Evolutionary conservation across 305 asterid species (phyloP).

Genomic region (Fraxinus nigra): DNA sequence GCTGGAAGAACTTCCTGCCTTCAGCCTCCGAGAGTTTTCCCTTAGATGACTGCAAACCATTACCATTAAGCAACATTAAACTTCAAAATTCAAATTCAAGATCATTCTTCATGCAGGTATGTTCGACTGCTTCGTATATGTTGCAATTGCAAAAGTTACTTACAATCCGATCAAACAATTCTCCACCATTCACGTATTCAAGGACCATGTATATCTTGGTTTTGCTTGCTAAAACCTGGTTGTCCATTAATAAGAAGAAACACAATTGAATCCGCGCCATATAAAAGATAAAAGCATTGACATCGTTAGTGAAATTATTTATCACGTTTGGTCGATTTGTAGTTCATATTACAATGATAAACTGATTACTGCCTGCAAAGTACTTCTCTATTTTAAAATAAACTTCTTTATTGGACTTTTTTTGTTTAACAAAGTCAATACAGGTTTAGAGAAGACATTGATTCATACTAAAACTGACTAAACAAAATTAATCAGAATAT

Average conservation of each 20-base stretch:
- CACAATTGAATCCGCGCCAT: neutral
- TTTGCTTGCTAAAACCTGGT: constrained; percentile 94
- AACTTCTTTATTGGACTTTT: neutral
- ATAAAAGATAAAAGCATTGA: constrained; percentile 1
- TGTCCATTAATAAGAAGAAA: constrained; percentile 13
- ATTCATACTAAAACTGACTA: neutral
- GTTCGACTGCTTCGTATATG: neutral
- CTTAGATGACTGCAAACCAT: constrained; percentile 57
- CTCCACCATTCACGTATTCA: constrained; percentile 92
- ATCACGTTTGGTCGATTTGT: neutral
- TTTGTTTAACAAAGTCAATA: neutral
- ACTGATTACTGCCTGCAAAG: neutral
- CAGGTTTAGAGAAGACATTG: neutral
- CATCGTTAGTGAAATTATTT: neutral
- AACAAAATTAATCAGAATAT: neutral
- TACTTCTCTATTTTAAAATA: neutral
- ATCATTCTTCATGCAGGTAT: neutral
- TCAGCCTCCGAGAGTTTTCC: constrained; percentile 71
- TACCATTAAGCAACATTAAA: neutral
- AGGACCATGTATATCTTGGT: constrained; percentile 92
- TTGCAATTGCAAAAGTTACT: constrained; percentile 28
- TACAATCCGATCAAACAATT: constrained; percentile 89
- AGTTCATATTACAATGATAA: neutral
- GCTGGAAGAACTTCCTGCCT: constrained; percentile 89
- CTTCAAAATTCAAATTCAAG: neutral